Conservation (phyloP, 1,284 basidiomycete species). For the Cutaneotrichosporon sp. region DNA sequence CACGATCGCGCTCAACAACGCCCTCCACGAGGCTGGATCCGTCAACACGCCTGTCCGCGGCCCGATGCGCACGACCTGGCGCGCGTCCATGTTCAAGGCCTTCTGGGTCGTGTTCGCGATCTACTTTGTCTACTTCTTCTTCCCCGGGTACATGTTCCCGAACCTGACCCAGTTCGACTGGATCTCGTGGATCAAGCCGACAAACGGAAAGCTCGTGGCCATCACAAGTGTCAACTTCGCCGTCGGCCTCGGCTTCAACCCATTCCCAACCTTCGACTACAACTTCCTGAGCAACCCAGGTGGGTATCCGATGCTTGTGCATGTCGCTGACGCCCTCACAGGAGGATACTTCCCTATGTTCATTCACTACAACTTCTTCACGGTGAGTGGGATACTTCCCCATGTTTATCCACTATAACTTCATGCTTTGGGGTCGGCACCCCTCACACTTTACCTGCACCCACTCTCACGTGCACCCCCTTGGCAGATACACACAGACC, state of each 20-base stretch:
- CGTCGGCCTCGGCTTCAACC: constrained; percentile 40
- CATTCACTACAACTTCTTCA: constrained; percentile 19
- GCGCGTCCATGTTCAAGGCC: constrained; percentile 27
- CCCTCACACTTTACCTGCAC: too few species aligned
- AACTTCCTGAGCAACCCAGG: constrained; percentile 26
- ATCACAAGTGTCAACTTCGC: constrained; percentile 43
- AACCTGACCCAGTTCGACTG: constrained; percentile 63
- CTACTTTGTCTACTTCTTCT: constrained; percentile 45
- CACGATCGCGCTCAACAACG: constrained; percentile 50
- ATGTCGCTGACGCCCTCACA: too few species aligned
- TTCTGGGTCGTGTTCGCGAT: constrained; percentile 25
- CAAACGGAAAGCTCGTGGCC: constrained; percentile 33
- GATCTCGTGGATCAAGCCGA: constrained; percentile 64
- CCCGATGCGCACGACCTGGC: constrained; percentile 35
- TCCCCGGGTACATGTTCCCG: constrained; percentile 53
- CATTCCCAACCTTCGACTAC: constrained; percentile 50
- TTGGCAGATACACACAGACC: too few species aligned
- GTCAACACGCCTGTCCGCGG: constrained; percentile 34
- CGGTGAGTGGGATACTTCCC: too few species aligned
- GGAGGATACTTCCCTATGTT: constrained; percentile 22
- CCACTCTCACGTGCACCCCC: too few species aligned
- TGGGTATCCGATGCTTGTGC: too few species aligned
- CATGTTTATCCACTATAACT: too few species aligned
- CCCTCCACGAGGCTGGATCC: constrained; percentile 18
- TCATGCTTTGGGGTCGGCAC: too few species aligned